These are phyloP conservation scores for Solanum hybrid DNA, from an alignment of 305 asterid species.

Conservation along the genomic window DNA sequence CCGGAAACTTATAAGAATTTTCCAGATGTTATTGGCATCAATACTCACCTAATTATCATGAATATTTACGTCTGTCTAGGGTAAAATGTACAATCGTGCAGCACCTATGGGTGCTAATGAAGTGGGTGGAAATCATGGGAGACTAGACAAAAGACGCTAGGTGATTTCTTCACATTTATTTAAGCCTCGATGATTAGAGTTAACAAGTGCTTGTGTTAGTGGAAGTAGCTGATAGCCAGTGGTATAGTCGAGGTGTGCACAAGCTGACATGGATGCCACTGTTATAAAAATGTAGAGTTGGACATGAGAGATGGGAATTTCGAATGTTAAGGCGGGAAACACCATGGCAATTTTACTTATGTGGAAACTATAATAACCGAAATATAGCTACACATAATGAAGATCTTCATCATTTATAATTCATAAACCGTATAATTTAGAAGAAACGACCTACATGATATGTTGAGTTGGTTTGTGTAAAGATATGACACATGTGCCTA, in stretches of 20 bases:
- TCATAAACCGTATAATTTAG: neutral
- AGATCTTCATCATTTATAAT: neutral
- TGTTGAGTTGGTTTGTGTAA: neutral
- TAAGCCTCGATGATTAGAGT: neutral
- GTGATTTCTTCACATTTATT: neutral
- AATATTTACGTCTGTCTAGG: neutral
- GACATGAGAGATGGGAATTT: neutral
- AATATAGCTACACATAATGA: neutral
- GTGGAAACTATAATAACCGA: neutral
- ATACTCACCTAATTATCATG: neutral
- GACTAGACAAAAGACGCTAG: neutral
- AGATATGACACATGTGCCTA: neutral
- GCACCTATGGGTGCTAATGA: neutral
- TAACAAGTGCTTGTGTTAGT: neutral
- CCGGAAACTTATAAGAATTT: neutral
- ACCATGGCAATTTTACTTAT: neutral
- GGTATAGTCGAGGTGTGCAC: neutral
- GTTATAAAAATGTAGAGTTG: neutral
- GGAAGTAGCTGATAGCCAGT: neutral
- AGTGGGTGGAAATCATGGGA: neutral
- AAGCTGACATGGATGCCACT: neutral
- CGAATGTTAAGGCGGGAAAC: neutral
- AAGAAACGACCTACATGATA: neutral
- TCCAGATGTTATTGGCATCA: neutral
- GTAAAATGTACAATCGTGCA: neutral